Base-by-base conservation (phyloP, 768 basidiomycete genomes). In the Psilocybe sp. region DNA sequence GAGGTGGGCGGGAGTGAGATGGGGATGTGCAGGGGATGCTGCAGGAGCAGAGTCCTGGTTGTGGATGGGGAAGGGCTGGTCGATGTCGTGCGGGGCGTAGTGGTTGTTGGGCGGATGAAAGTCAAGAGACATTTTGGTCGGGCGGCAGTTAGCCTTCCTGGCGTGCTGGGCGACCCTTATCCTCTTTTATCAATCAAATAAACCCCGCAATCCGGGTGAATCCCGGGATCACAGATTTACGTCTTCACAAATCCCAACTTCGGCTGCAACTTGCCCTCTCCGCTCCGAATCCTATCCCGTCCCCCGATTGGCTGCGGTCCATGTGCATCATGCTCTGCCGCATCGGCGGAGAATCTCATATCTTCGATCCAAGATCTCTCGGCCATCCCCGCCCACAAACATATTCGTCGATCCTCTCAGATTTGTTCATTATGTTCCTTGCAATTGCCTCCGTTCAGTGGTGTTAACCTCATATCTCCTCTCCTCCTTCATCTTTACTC, bases 21-120 rank as follows among this genome's bases (percentile, higher is more conserved):
- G 50, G 35, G 53, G 74, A 55, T 72, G 66, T 51, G 69, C 56
- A 70, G 68, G 61, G 68, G 72, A 57, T 47, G 44, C 47, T 44
- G 51, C 60, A 23, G 58, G 23, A 39, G 40, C 61, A 59, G 66
- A 59, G 66, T 75, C 66, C 62, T 74, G 50, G 69, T 67, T 61
- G 69, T 78, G 73, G 28, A 71, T 57, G 55, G 62, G 68, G 66
- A 80, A 79, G 54, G 77, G 61, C 46, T 76, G 74, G 65, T 87
- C 82, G 60, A 84, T 69, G 70, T 87, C 83, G 52, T 69, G 65
- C 53, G 74, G 75, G 50, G 70, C 55, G 68, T 84, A 85, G 56
- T 79, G 80, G 41, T 63, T 51, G 18, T 62, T 51, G 31, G 75
- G 59, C 11, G 66, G 41, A 40, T 66, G 49, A 67, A 80, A 84